Base-by-base conservation (phyloP, 1,284 basidiomycete species). In the Golubevia pallescens region DNA sequence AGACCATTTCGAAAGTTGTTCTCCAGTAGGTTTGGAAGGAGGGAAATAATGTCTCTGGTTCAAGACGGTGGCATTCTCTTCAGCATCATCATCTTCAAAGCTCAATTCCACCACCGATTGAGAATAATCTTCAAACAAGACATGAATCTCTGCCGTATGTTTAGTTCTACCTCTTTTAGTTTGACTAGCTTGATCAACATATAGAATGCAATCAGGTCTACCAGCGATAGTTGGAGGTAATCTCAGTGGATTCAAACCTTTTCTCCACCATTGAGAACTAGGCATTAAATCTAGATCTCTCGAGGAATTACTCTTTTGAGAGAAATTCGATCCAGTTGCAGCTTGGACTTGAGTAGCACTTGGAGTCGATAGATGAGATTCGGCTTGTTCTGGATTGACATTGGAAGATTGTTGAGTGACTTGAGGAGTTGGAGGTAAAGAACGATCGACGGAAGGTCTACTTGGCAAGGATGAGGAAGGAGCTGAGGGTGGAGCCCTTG, bases 251-350 rank as follows among this genome's bases (percentile, higher is more conserved):
- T 65, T 66, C 4, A 69, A 1, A 2, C 77, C 75, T 56, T 75
- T 72, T n/a, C 78, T 52, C 78, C 78, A 80, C 78, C 78, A 80
- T 28, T 71, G 67, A 52, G 66, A 70, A 61, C 61, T 67, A 13
- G 76, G 74, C 72, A 77, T 74, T 60, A 80, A 63, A 28, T 80
- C 78, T 13, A 80, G 63, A 21, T 80, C 77, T 23, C 76, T 66
- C 3, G 76, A 70, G 16, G 75, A 78, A 10, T 10, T 16, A 48
- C 42, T 48, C 42, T 48, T 48, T 48, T 48, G 42, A 13, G 42
- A 48, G 16, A 48, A 48, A 16, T 48, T 48, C 13, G 42, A 48
- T 10, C 42, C 16, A 16, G 16, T 48, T 13, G 42, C 13, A 48
- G 42, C 42, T 48, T 48, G 42, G 16, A 48, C 13, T 28, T 28